Conservation (phyloP, 345 rosid genomes). For the Luvunga scandens region DNA sequence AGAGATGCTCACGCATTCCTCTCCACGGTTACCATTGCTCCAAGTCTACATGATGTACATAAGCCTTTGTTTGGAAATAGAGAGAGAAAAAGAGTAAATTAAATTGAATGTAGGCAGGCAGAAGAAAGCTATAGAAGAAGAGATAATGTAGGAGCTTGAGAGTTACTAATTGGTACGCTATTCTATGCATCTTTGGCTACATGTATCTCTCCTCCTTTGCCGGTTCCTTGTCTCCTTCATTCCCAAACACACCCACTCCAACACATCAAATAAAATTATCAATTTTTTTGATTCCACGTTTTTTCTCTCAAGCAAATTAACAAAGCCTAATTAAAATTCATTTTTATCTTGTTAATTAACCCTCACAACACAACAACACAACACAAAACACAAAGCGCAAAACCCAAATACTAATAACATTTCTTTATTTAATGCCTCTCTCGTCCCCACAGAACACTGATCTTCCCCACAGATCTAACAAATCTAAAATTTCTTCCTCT, state of each 20-base stretch:
- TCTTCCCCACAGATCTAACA: conserved; percentile 42
- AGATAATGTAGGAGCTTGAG: conserved; percentile 9
- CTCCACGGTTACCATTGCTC: conserved; percentile 38
- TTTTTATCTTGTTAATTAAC: not conserved
- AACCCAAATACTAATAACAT: not conserved
- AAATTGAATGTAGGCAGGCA: conserved; percentile 20
- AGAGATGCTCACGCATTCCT: conserved; percentile 26
- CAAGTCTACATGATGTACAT: conserved; percentile 28
- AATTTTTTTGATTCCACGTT: conserved; percentile 17
- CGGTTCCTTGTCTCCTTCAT: conserved; percentile 39
- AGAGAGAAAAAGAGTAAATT: conserved; percentile 1
- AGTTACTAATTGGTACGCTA: conserved; percentile 26
- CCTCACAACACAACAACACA: not conserved
- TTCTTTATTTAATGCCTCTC: conserved; percentile 19
- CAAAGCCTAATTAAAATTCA: not conserved
- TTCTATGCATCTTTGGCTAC: conserved; percentile 28
- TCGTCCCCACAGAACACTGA: conserved; percentile 19
- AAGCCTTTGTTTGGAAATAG: conserved; percentile 1
- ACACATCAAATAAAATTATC: not conserved
- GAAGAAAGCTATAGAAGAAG: not conserved
- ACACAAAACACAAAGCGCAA: not conserved
- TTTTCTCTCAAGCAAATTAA: not conserved
- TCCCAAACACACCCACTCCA: conserved; percentile 26
- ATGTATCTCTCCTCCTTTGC: conserved; percentile 16
- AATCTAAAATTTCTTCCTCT: conserved; percentile 17